Evolutionary conservation across 441 rosid species (phyloP), one percentile per base, ranked within the genome.

Genomic region (Manihot esculenta): DNA sequence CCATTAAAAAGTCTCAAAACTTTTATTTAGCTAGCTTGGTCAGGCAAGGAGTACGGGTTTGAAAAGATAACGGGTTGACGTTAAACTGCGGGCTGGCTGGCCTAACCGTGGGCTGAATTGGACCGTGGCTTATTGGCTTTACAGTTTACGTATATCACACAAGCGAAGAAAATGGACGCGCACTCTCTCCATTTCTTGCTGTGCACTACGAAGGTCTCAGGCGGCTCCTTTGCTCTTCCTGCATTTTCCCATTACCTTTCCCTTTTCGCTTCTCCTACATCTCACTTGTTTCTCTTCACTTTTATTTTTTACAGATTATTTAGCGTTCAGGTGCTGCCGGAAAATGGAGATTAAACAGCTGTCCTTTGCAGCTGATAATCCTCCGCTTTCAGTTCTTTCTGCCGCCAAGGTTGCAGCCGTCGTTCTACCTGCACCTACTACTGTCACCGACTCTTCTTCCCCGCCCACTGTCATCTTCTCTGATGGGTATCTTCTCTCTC

Each of bases 341-440:
- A 13, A 35, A 11, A 77, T 79, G 87, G 87, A 84, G 45, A 80
- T 69, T 26, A 70, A 79, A 27, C 66, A 79, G 69, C 77, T 86
- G 35, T 83, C 80, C 0, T 87, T 85, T 65, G 59, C 87, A 0
- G 66, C 82, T 5, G 87, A 87, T 15, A 50, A 67, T 24, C 91
- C 86, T 33, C 91, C 89, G 0, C 80, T 89, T 3, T 64, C 90
- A 0, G 88, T 89, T 63, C 79, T 89, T 51, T 78, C 75, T 44
- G 94, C 94, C 26, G 77, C 85, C 66, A 83, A 81, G 81, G 77
- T 87, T 65, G 78, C 90, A 7, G 74, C 71, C 9, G 58, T 84
- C 68, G 47, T 71, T 23, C 66, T 87, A 1, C 72, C 80, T 1
- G 17, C 68, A 11, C 60, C 79, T 2, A 35, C 83, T 24, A 23